Evolutionary conservation across 1,284 basidiomycete genomes (phyloP), one percentile per base, ranked within the genome.

Genomic region (Waitea zeae): DNA sequence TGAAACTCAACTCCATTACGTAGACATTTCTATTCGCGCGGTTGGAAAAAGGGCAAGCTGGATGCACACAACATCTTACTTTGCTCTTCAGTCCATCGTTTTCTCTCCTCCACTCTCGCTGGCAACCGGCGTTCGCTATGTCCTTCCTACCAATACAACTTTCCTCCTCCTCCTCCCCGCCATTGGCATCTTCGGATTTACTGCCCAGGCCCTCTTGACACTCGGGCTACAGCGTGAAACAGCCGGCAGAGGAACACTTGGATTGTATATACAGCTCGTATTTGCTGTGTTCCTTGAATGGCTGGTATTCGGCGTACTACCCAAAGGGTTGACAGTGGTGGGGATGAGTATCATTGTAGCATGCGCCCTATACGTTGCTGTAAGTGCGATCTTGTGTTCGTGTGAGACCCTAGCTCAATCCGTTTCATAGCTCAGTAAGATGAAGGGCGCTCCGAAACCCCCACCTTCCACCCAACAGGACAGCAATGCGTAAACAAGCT

Each of bases 31-130:
- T 0, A 68, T 87, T 24, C 65, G 79, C 3, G 70, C 69, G 5
- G 77, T 86, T 19, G 82, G 82, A 2, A 72, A 66, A 40, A 64
- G 73, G 1, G 80, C 80, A 3, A 76, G 80, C 44, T 61, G 79
- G 0, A 53, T 86, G 36, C 82, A 88, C 47, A 64, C 67, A n/a
- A 62, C 84, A 41, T 59, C 64, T 2, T 75, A 67, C 38, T 86
- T 82, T 46, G 71, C 79, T 0, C 52, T 64, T 17, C 62, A 70
- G 44, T 76, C 70, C 39, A 62, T 75, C 2, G 50, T 79, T 28
- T 64, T 67, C 1, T 61, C 69, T n/a, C n/a, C n/a, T 17, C 30
- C 1, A 39, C 70, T 67, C 9, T 67, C 72, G 57, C 38, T 61
- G 14, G 42, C 56, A 3, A 52, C 59, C 22, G 50, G 52, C 11